phyloP scores from a whole-genome alignment of 768 basidiomycete genomes.

The Xerocomellus chrysenteron region DNA sequence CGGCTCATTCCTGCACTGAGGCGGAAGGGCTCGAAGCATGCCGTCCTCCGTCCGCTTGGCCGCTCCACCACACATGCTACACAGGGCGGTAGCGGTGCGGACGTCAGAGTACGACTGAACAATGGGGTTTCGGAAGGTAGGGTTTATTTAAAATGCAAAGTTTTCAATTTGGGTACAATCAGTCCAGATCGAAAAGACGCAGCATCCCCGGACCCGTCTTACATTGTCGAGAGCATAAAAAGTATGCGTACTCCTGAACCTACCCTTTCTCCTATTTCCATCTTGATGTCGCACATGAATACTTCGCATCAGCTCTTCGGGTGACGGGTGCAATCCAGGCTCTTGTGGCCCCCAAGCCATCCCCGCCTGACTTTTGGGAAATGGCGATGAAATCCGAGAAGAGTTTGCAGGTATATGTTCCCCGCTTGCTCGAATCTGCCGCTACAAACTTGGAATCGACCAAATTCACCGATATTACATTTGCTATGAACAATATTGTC shows the following conservation, averaged over 20 bases:
- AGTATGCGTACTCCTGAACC: background rate
- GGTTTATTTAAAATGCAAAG: background rate
- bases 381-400: background rate
- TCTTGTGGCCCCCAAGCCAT: background rate
- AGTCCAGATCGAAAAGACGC: background rate
- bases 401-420: conserved; percentile 1
- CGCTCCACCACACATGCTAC: background rate
- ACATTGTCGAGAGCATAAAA: background rate
- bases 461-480: conserved; percentile 1
- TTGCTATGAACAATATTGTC: conserved; percentile 11
- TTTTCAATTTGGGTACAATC: background rate
- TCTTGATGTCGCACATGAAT: background rate
- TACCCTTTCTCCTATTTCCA: background rate
- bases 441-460: background rate
- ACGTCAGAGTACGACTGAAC: too few relatives aligned
- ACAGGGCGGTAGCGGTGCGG: background rate
- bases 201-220: background rate
- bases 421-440: conserved; percentile 4
- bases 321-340: background rate
- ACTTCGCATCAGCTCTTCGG: background rate
- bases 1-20: background rate
- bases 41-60: too few relatives aligned
- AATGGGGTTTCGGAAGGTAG: background rate
- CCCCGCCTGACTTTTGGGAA: conserved; percentile 14
- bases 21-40: too few relatives aligned